Evolutionary conservation across 2,329 filamentous ascomycete species (phyloP), one percentile per base, ranked within the genome.

Genomic region (Graphiopsis chlorocephala): DNA sequence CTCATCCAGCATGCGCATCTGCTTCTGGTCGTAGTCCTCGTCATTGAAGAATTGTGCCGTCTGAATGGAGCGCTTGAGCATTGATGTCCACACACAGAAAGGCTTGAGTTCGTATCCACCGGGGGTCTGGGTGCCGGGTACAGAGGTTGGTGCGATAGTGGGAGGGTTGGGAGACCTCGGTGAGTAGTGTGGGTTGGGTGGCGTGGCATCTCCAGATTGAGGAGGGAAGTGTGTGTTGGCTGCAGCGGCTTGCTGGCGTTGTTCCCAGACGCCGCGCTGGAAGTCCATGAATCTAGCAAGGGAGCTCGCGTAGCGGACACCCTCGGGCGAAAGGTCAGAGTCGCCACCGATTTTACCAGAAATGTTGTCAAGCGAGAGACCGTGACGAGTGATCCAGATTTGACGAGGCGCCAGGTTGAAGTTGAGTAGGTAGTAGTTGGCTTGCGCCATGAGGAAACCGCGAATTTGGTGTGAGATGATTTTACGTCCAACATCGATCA

Each of bases 31-130:
- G 76, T 94, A 97, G 62, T 97, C 92, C 25, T 98, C 94, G 69
- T 98, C 95, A 70, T 96, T 91, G 76, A 98, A 99, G 76, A 90
- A 90, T 68, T 95, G 88, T 0, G 90, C 93, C 0, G 93, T 96
- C 74, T 97, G 88, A 59, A 95, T 89, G 66, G 91, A 93, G 68
- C 95, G 90, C 75, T 91, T 90, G 68, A 99, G 86, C 94, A 98
- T 98, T 2, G 92, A 96, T 0, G 94, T 97, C 95, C 95, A 99
- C 17, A 99, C 92, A 77, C 95, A 99, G 75, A 97, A 98, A 75
- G 92, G 92, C 81, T 97, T 96, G 15, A 71, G 68, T 63, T 72
- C 66, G 60, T 73, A 91, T 85, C 31, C 31, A 88, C 81, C 57
- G 3, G 26, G 26, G 14, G 53, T 58, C 15, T 55, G 47, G 47